Conservation (phyloP, 768 basidiomycete species). For the Coprinellus micaceus region DNA sequence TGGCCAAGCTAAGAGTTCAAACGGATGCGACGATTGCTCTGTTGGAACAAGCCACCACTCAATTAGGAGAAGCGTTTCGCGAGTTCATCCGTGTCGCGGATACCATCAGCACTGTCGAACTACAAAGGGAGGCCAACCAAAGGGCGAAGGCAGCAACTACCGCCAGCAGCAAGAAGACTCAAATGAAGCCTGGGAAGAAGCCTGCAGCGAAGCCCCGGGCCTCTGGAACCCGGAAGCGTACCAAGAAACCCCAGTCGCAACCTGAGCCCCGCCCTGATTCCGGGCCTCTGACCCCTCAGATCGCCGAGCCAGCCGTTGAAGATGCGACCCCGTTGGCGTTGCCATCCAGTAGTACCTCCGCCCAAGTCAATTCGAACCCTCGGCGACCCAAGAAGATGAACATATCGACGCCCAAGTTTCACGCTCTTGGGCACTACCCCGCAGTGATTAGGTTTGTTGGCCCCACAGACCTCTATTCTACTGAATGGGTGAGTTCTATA, state of each 20-base stretch:
- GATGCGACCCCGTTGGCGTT: too few relatives aligned
- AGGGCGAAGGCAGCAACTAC: neutral
- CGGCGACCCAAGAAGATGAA: neutral
- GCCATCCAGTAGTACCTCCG: too few relatives aligned
- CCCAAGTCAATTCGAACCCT: too few relatives aligned
- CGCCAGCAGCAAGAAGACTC: neutral
- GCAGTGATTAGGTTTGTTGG: neutral
- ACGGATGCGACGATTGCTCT: constrained; percentile 20
- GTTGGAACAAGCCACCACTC: constrained; percentile 22
- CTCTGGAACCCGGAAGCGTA: neutral
- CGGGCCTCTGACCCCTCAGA: too few relatives aligned
- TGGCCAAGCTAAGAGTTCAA: constrained; percentile 31
- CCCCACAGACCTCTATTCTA: neutral
- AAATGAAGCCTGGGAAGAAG: too few relatives aligned
- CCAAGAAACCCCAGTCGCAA: neutral
- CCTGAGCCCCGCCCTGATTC: too few relatives aligned
- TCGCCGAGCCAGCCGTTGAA: too few relatives aligned
- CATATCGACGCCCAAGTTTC: constrained; percentile 4
- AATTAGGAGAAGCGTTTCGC: constrained; percentile 27
- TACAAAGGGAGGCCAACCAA: constrained; percentile 24
- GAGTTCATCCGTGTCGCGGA: constrained; percentile 24
- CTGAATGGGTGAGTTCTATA: neutral
- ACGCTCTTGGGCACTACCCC: neutral
- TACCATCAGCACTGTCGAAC: constrained; percentile 28
- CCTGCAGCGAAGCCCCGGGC: neutral